These are phyloP conservation scores for Daldinia bambusicola DNA, from an alignment of 495 filamentous ascomycete genomes.

Conservation along the genomic window DNA sequence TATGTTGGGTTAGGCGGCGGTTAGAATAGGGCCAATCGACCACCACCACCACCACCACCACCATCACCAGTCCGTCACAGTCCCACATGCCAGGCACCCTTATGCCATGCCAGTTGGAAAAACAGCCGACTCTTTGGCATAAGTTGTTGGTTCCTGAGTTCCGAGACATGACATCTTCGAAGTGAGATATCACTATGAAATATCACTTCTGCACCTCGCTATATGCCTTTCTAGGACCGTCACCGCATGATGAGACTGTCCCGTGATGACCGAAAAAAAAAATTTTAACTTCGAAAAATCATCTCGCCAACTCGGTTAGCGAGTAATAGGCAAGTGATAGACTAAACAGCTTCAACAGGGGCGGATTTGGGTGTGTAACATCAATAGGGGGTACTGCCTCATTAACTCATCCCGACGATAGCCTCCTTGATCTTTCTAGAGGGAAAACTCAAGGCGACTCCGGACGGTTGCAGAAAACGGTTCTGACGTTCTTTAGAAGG, in stretches of 20 bases:
- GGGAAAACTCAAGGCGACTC: conserved; percentile 10
- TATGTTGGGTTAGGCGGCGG: conserved; percentile 24
- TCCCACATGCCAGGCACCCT: conserved; percentile 34
- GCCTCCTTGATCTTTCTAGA: conserved; percentile 28
- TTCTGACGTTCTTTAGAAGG: not conserved
- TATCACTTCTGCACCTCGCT: conserved; percentile 34
- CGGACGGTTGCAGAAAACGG: conserved; percentile 9
- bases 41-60: conserved; percentile 2
- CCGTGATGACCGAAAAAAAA: conserved; percentile 31
- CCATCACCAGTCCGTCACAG: conserved; percentile 29
- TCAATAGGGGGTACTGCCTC: conserved; percentile 38
- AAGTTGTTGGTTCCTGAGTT: conserved; percentile 36
- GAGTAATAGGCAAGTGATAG: conserved; percentile 10
- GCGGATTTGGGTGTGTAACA: conserved; percentile 19
- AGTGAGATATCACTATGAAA: conserved; percentile 40
- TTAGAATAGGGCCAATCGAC: conserved; percentile 36
- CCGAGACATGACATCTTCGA: conserved; percentile 40
- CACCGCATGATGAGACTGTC: conserved; percentile 36
- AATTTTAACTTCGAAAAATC: conserved; percentile 25
- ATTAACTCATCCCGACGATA: conserved; percentile 45
- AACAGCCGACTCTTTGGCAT: conserved; percentile 32
- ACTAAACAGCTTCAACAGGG: conserved; percentile 9
- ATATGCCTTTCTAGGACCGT: conserved; percentile 19
- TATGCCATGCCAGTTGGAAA: conserved; percentile 12
- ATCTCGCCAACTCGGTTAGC: conserved; percentile 17